phyloP scores from a whole-genome alignment of 306 rosid genomes.

The Lathyrus oleraceus region DNA sequence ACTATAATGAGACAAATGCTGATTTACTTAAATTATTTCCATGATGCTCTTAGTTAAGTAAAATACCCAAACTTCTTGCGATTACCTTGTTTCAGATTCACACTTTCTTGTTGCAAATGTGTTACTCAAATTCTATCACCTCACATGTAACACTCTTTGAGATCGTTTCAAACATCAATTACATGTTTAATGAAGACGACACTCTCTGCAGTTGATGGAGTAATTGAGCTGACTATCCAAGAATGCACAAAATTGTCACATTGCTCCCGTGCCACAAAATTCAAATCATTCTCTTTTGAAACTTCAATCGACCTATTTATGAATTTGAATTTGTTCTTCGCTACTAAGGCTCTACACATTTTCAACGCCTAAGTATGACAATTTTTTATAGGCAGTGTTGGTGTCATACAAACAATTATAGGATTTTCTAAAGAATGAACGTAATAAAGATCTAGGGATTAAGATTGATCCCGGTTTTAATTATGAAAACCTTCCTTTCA shows the following conservation, averaged over 20 bases:
- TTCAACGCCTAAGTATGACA: not conserved
- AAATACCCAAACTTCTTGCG: too few species aligned
- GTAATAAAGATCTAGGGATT: not conserved
- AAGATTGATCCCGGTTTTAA: too few species aligned
- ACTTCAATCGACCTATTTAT: not conserved
- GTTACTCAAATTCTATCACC: too few species aligned
- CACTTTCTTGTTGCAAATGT: not conserved
- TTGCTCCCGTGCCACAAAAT: not conserved
- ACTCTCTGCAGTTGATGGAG: not conserved
- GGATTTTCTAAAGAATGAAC: not conserved
- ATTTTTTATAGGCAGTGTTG: not conserved
- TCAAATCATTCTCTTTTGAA: not conserved
- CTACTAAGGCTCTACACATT: not conserved
- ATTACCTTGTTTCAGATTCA: not conserved
- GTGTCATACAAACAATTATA: not conserved
- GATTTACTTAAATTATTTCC: too few species aligned
- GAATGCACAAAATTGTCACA: not conserved
- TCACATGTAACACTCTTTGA: too few species aligned
- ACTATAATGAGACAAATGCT: too few species aligned
- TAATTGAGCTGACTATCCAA: not conserved
- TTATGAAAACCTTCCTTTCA: too few species aligned
- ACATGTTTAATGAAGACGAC: not conserved
- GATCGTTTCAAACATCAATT: not conserved
- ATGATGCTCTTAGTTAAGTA: too few species aligned
- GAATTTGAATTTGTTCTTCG: not conserved